Evolutionary conservation across 2,329 filamentous ascomycete species (phyloP).

Genomic region (Didymella lethalis): DNA sequence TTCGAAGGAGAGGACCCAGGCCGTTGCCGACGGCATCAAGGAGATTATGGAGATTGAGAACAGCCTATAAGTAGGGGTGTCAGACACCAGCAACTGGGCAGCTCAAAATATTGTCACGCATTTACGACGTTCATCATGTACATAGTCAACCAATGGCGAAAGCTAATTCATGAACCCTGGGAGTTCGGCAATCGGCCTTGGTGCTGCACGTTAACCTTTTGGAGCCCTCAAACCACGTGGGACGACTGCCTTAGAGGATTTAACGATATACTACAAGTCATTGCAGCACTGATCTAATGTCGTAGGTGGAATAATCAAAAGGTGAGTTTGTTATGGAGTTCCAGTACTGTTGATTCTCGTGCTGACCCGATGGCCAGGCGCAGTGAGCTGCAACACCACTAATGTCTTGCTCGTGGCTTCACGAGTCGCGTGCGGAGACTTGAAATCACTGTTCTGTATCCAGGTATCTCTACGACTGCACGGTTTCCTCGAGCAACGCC

Average conservation of each 20-base stretch:
- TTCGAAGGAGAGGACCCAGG: constrained; percentile 62
- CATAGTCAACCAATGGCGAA: constrained; percentile 29
- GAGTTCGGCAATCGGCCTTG: not conserved
- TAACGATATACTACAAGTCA: not conserved
- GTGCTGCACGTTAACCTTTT: not conserved
- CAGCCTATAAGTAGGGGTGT: constrained; percentile 40
- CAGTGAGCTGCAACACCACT: not conserved
- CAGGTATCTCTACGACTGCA: not conserved
- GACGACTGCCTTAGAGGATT: not conserved
- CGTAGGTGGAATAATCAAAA: not conserved
- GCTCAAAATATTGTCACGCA: constrained; percentile 21
- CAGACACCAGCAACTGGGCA: not conserved
- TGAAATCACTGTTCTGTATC: not conserved
- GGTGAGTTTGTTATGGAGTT: not conserved
- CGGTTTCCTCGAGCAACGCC: not conserved
- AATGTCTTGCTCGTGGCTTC: not conserved
- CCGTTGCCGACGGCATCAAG: constrained; percentile 52
- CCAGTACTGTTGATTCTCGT: not conserved
- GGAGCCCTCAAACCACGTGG: not conserved
- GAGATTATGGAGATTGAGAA: constrained; percentile 73
- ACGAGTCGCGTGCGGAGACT: not conserved
- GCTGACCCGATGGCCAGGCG: not conserved
- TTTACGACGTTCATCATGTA: constrained; percentile 28
- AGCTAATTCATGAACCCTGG: constrained; percentile 1
- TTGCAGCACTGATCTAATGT: not conserved